Evolutionary conservation across 2,329 filamentous ascomycete genomes (phyloP), one percentile per base, ranked within the genome.

Genomic region (Chalaropsis thielavioides): DNA sequence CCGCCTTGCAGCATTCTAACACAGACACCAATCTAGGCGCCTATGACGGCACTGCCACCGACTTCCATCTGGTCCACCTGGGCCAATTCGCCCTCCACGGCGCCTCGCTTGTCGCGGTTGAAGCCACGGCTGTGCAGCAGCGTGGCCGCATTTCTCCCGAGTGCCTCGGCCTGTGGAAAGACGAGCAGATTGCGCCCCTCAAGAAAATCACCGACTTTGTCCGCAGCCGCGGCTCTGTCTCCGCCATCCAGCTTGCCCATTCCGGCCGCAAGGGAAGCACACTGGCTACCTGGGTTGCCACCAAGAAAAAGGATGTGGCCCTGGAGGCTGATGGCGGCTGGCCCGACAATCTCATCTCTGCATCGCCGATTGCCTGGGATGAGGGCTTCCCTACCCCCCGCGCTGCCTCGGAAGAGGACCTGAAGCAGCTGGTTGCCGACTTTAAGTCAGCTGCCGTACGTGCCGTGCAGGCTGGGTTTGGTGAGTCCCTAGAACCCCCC

Each of bases 131-230:
- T 40, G 88, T 95, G 0, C 78, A 83, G 10, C 76, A 89, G 5
- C 84, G 92, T 69, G 91, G 91, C 35, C 83, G 92, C 64, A 95
- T 95, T 77, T 88, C 88, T 0, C 90, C 90, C 0, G 80, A 92
- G 73, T 89, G 92, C 72, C 76, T 78, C 13, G 90, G 92, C 0
- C 76, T 96, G 7, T 96, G 91, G 92, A 80, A 87, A 68, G 92
- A 96, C 73, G 84, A 81, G 41, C 92, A 96, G 73, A 86, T 92
- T 67, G 85, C 81, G 68, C 85, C 86, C 0, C 76, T 95, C 66
- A 82, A 80, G 72, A 81, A 82, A 67, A 81, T 92, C 58, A 83
- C 86, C 43, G 88, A 95, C 68, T 95, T 91, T 68, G 83, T 87
- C 1, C 90, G 95, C 76, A 84, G 82, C 31, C 91, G 95, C 74